Evolutionary conservation across 768 basidiomycete genomes (phyloP), one percentile per base, ranked within the genome.

Genomic region (Trametes sanguinea): DNA sequence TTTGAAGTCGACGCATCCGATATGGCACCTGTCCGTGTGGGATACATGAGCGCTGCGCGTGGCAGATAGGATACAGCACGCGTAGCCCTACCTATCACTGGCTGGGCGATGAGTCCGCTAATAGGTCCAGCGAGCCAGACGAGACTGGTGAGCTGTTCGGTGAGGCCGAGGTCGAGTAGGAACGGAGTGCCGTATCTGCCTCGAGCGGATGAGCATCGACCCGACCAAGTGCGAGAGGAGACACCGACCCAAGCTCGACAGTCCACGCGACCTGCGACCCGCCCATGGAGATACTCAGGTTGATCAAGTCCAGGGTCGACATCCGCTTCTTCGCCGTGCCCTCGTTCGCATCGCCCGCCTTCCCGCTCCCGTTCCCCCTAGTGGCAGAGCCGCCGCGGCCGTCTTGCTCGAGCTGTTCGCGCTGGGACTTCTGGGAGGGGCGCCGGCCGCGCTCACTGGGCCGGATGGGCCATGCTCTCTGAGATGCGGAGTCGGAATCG

Each of bases 101-200:
- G 97, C 73, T 99, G 97, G 4, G 95, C 95, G 53, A 99, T 79
- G 48, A 99, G 80, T 14, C 97, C 97, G 64, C 92, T 94, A 62
- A 99, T 93, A 4, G 97, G 97, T 9, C 96, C 92, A 59, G 91
- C 92, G 42, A 93, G 81, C 97, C 97, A 99, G 39, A 99, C 96
- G 7, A 98, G 83, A 56, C 92, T 90, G 0, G 97, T 98, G 14
- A 95, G 78, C 71, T 93, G 88, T 71, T 95, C 95, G 0, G 94
- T 88, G 30, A 98, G 77, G 6, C 90, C 90, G 17, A 90, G 79
- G 35, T 81, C 81, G 13, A 96, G 81, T 42, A 98, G 79, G 74
- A 97, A 97, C 1, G 96, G 96, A 4, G 96, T 98, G 40, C 96
- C 96, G 69, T 96, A 97, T 73, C 96, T 52, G 56, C 45, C 51